Evolutionary conservation across 179 eudicot genomes (phyloP).

Genomic region (Vitellaria paradoxa): DNA sequence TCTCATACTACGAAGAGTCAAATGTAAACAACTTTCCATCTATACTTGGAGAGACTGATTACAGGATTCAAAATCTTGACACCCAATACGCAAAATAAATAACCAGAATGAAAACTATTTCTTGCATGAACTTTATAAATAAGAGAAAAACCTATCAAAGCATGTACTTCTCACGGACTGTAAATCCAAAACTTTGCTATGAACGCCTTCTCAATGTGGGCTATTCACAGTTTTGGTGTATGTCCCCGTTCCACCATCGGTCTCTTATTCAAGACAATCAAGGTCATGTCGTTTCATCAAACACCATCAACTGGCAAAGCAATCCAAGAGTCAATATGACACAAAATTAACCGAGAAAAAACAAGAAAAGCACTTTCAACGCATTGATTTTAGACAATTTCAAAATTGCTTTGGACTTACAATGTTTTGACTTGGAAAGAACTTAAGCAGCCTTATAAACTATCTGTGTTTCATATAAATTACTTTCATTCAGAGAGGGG

Average conservation of each 20-base stretch:
- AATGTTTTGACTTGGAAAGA: not conserved
- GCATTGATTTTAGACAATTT: no score
- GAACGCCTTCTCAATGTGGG: not conserved
- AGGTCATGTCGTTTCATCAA: not conserved
- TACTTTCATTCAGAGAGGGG: not conserved
- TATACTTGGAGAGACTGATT: no score
- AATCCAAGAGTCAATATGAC: not conserved
- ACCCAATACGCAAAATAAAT: no score
- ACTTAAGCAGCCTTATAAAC: not conserved
- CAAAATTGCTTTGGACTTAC: not conserved
- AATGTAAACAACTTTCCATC: no score
- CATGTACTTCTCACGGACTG: not conserved
- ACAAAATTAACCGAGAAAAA: not conserved
- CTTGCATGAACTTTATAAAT: not conserved
- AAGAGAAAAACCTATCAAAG: not conserved
- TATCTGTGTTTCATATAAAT: not conserved
- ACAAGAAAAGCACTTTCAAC: not conserved
- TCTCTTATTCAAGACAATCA: not conserved
- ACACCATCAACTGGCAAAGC: conserved; percentile 7
- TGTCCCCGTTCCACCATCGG: not conserved
- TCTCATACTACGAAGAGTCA: no score
- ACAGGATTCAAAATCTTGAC: no score
- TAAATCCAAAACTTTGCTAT: not conserved
- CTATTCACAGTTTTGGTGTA: not conserved
- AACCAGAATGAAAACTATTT: no score